Evolutionary conservation across 2,329 filamentous ascomycete genomes (phyloP).

Genomic region (Penicillium sp.): DNA sequence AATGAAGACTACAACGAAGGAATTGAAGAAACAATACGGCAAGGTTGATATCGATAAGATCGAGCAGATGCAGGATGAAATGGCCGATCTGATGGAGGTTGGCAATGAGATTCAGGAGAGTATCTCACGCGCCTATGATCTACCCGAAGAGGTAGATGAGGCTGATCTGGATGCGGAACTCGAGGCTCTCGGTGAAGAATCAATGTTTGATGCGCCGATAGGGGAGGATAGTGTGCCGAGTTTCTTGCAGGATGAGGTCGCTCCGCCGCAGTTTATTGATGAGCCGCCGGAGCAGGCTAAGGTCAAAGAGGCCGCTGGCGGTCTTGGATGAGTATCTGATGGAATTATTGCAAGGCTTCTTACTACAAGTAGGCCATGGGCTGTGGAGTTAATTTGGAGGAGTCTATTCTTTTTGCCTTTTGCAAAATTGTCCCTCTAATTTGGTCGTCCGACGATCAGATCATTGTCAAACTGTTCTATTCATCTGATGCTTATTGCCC

Average conservation of each 20-base stretch:
- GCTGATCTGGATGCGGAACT: slow-evolving; percentile 94
- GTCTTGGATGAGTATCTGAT: slow-evolving; percentile 29
- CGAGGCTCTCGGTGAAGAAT: slow-evolving; percentile 90
- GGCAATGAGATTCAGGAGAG: slow-evolving; percentile 98
- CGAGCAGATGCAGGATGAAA: slow-evolving; percentile 96
- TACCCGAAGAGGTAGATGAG: slow-evolving; percentile 97
- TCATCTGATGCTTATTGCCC: neutral
- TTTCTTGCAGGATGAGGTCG: slow-evolving; percentile 86
- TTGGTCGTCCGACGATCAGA: neutral
- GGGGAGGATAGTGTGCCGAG: slow-evolving; percentile 70
- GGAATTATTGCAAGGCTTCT: slow-evolving; percentile 11
- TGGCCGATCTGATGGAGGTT: slow-evolving; percentile 96
- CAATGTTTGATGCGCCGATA: slow-evolving; percentile 77
- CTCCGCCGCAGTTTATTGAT: slow-evolving; percentile 85
- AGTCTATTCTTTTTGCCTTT: neutral
- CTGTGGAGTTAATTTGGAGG: slow-evolving; percentile 22
- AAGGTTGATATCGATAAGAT: slow-evolving; percentile 98
- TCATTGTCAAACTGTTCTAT: neutral
- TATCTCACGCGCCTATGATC: slow-evolving; percentile 85
- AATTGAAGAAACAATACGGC: slow-evolving; percentile 89
- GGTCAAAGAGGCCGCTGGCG: slow-evolving; percentile 76
- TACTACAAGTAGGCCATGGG: slow-evolving; percentile 15
- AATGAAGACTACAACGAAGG: slow-evolving; percentile 95
- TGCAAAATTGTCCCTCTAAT: neutral
- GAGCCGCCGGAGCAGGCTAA: slow-evolving; percentile 78